These are phyloP conservation scores for Leccinum pachyderme DNA, from an alignment of 1,284 basidiomycete genomes.

Conservation along the genomic window DNA sequence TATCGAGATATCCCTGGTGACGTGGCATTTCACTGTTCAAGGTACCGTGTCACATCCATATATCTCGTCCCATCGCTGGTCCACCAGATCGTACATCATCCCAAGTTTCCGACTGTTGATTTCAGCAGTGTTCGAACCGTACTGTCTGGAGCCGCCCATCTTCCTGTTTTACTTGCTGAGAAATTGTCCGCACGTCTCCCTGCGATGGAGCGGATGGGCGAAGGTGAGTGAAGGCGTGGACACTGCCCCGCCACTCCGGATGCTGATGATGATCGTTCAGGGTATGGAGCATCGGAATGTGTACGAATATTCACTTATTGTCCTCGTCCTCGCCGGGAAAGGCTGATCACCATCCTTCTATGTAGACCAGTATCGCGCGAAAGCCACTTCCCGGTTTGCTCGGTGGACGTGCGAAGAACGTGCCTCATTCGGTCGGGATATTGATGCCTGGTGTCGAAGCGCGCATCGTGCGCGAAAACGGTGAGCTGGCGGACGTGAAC, in stretches of 20 bases:
- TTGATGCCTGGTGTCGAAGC: conserved; percentile 64
- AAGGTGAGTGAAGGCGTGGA: conserved; percentile 41
- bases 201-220: conserved; percentile 35
- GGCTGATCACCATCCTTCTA: neutral
- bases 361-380: conserved; percentile 52
- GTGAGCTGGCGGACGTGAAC: conserved; percentile 49
- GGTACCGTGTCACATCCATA: conserved; percentile 51
- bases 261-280: conserved; percentile 32
- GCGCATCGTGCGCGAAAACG: conserved; percentile 61
- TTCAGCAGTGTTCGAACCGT: conserved; percentile 50
- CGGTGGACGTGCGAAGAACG: conserved; percentile 40
- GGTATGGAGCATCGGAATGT: conserved; percentile 75
- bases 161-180: conserved; percentile 54
- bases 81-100: conserved; percentile 61
- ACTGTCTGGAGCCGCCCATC: conserved; percentile 62
- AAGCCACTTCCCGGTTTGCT: conserved; percentile 48
- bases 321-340: neutral
- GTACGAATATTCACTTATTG: conserved; percentile 39
- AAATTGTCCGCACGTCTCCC: conserved; percentile 42
- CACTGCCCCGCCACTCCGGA: neutral
- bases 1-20: neutral
- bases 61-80: conserved; percentile 62
- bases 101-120: conserved; percentile 48
- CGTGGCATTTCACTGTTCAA: conserved; percentile 22
- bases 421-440: conserved; percentile 52